Base-by-base conservation (phyloP, 2,329 filamentous ascomycete genomes). In the Sarocladium strictum region DNA sequence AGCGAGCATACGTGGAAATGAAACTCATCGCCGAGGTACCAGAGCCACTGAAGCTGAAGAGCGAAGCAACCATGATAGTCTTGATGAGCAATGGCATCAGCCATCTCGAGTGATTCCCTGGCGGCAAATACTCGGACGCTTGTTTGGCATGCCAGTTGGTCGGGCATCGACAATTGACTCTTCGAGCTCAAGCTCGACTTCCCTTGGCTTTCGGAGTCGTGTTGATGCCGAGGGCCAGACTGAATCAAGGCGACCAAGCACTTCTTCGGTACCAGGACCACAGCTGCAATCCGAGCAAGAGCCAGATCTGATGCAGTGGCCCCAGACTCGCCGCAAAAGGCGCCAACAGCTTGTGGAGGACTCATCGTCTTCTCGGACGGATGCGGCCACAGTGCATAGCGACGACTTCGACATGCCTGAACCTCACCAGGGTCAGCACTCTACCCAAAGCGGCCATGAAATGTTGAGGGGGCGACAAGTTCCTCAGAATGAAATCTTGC, bases 151-250 rank as follows among this genome's bases (percentile, higher is more conserved):
- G 14, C 68, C 68, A 2, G 17, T 61, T 1, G 70, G 70, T 4
- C 66, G 60, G 54, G 69, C 67, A 6, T 72, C 67, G 0, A 73
- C 70, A 1, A 66, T 72, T 50, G 60, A 59, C 26, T 68, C 50
- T 14, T 35, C 27, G 7, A 19, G 15, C 4, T 51, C 47, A 14
- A 23, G 17, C 23, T 51, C 47, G 6, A 49, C 43, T 35, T 29
- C 11, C 5, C 29, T 51, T 26, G 47, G 47, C 4, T 51, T 35
- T 35, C 47, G 43, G 15, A 24, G 17, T 10, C 27, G 10, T 7
- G 7, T 3, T 3, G 17, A 51, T 10, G 14, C 12, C 15, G 23
- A 15, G 26, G 29, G 15, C 5, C n/a, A 15, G 27, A 11, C 29
- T 14, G 27, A n/a, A 14, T 35, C 27, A 24, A 33, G 47, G 23